phyloP scores from a whole-genome alignment of 2,329 filamentous ascomycete genomes.

The Paracoccidioides brasiliensis region DNA sequence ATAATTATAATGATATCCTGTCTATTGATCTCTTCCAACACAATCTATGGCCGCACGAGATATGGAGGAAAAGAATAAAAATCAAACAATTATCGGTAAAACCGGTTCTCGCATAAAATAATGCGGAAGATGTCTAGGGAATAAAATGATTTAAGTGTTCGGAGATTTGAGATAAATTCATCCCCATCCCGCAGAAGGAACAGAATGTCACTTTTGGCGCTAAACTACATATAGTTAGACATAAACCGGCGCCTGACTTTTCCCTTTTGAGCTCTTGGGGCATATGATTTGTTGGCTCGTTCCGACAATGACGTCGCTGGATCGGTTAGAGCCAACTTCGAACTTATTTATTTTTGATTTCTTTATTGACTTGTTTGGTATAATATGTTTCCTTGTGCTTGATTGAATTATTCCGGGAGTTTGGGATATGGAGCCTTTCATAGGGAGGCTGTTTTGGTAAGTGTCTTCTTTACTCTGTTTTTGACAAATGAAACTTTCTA shows the following conservation, averaged over 20 bases:
- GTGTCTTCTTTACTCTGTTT: conserved; percentile 3
- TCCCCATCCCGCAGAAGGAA: not conserved
- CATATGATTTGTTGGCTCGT: not conserved
- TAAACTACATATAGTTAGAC: not conserved
- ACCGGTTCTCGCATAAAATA: not conserved
- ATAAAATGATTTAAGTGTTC: not conserved
- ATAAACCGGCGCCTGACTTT: not conserved
- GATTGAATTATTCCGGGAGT: not conserved
- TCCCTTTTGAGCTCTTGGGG: not conserved
- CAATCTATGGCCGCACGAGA: not conserved
- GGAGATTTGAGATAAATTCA: no score
- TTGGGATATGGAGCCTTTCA: conserved; percentile 41
- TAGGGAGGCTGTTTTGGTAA: conserved; percentile 46
- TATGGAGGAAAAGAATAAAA: not conserved
- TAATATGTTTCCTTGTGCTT: not conserved
- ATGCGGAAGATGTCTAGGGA: not conserved
- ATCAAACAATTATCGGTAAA: not conserved
- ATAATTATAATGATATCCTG: conserved; percentile 16
- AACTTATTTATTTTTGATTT: not conserved
- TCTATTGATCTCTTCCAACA: not conserved
- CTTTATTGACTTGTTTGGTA: not conserved
- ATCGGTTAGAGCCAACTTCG: not conserved
- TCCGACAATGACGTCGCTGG: conserved; percentile 2
- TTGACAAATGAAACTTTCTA: not conserved
- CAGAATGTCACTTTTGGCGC: not conserved